A percentile compares a stretch with the other conserved stretches of the same genome.
Conservation (phyloP, 176 grass and related monocot genomes). For the Neostapfia colusana region DNA sequence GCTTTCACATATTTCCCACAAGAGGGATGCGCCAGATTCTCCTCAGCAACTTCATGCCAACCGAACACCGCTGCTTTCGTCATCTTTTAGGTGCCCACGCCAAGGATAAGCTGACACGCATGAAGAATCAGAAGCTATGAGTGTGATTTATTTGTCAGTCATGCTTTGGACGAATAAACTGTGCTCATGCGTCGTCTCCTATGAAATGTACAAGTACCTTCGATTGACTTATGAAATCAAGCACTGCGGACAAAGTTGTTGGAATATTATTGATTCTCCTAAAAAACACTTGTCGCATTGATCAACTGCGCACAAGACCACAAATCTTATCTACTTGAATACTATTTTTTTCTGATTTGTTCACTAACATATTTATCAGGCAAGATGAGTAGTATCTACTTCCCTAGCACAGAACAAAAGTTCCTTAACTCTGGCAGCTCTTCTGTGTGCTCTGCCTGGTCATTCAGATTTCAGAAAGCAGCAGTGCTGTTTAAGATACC, state of each 20-base stretch:
- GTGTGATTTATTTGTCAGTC: conserved; percentile 22
- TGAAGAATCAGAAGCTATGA: conserved; percentile 19
- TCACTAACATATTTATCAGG: not conserved
- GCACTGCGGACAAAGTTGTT: conserved; percentile 4
- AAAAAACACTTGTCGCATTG: not conserved
- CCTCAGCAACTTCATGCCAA: conserved; percentile 17
- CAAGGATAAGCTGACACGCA: not conserved
- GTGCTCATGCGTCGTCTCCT: not conserved
- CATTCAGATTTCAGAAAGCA: not conserved
- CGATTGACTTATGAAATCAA: not conserved
- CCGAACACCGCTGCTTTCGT: conserved; percentile 3
- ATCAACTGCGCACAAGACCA: not conserved
- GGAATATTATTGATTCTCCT: not conserved
- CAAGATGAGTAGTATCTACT: not conserved
- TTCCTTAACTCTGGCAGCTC: not conserved
- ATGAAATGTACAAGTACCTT: conserved; percentile 8
- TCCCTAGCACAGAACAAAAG: not conserved
- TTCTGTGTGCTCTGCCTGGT: not conserved
- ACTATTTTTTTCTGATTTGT: not conserved
- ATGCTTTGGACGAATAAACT: conserved; percentile 44
- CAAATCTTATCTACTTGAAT: not conserved
- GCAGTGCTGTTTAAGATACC: not conserved
- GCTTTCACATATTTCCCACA: conserved; percentile 53
- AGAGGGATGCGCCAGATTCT: conserved; percentile 33
- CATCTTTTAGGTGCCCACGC: conserved; percentile 30